Evolutionary conservation across 2,329 filamentous ascomycete genomes (phyloP), one percentile per base, ranked within the genome.

Genomic region (Myriosclerotinia scirpicola): DNA sequence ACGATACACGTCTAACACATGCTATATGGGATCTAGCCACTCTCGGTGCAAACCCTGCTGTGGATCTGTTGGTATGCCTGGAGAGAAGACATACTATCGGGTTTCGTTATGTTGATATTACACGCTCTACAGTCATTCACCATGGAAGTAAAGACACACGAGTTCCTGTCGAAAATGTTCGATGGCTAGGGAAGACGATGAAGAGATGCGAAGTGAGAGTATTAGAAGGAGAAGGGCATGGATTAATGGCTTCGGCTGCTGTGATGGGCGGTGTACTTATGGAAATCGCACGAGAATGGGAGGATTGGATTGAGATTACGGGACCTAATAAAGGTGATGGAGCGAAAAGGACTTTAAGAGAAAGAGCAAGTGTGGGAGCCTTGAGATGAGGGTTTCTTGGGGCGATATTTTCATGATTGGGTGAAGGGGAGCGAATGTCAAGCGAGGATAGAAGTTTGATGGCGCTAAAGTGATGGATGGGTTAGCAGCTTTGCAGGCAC

Each of bases 101-200:
- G 0, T 99, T 99, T 80, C 88, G 93, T 60, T 99, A 99, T 76
- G 94, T 97, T 22, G 95, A 99, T 76, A 97, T 99, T 71, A 96
- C 90, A 7, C 87, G 93, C 11, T 87, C 92, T 0, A 91, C 98
- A 0, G 90, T 97, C 34, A 97, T 99, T 71, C 94, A 97, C 75
- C 95, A 99, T 76, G 95, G 95, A 48, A 92, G 87, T 75, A 88
- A 91, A 73, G 95, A 99, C 75, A 93, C 90, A 8, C 86, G 95
- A 34, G 95, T 99, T 1, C 95, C 95, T 0, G 90, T 97, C 17
- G 95, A 97, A 67, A 99, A 99, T 74, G 92, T 97, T 30, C 86
- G 90, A 71, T 99, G 95, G 95, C 84, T 99, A 9, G 93, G 93
- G 67, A 93, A 93, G 78, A 91, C 91, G 53, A 98, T 99, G 93